Percentiles rank a stretch among this genome's conserved stretches.
Evolutionary conservation across 495 filamentous ascomycete species (phyloP).

Genomic region (Thermochaetoides thermophila): DNA sequence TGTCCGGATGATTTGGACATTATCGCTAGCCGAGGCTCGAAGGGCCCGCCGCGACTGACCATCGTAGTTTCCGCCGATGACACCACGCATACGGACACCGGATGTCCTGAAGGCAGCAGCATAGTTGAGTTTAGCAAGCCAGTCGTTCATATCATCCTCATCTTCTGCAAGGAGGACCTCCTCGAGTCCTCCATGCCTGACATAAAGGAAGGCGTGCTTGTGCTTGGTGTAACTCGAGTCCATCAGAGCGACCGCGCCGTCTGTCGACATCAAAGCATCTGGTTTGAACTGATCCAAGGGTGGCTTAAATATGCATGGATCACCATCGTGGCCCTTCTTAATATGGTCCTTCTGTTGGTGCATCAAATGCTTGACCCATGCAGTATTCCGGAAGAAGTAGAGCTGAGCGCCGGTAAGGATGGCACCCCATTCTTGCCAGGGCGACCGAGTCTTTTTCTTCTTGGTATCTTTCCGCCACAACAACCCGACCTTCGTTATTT

Average conservation of each 20-base stretch:
- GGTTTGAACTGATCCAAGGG: slow-evolving; percentile 85
- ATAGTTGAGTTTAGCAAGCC: slow-evolving; percentile 93
- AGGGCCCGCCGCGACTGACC: slow-evolving; percentile 63
- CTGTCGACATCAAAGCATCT: slow-evolving; percentile 79
- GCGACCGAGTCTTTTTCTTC: slow-evolving; percentile 85
- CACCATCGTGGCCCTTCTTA: slow-evolving; percentile 48
- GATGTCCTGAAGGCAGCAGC: slow-evolving; percentile 85
- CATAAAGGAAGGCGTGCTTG: slow-evolving; percentile 86
- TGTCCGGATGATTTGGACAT: slow-evolving; percentile 46
- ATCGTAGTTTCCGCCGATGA: slow-evolving; percentile 74
- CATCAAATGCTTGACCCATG: slow-evolving; percentile 84
- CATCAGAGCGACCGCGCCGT: slow-evolving; percentile 76
- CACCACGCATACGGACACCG: slow-evolving; percentile 78
- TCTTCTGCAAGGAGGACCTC: slow-evolving; percentile 82
- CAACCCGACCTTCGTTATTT: slow-evolving; percentile 88
- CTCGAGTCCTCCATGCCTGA: slow-evolving; percentile 76
- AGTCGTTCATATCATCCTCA: slow-evolving; percentile 89
- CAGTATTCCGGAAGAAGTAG: slow-evolving; percentile 87
- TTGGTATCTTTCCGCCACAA: slow-evolving; percentile 93
- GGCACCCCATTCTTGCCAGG: slow-evolving; percentile 98
- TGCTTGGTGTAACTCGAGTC: slow-evolving; percentile 87
- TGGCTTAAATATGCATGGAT: slow-evolving; percentile 73
- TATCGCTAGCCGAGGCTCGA: slow-evolving; percentile 45
- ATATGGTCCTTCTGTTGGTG: slow-evolving; percentile 69
- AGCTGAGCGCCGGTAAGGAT: slow-evolving; percentile 88